Conservation (phyloP, 306 rosid species). For the Arachis hypogaea region DNA sequence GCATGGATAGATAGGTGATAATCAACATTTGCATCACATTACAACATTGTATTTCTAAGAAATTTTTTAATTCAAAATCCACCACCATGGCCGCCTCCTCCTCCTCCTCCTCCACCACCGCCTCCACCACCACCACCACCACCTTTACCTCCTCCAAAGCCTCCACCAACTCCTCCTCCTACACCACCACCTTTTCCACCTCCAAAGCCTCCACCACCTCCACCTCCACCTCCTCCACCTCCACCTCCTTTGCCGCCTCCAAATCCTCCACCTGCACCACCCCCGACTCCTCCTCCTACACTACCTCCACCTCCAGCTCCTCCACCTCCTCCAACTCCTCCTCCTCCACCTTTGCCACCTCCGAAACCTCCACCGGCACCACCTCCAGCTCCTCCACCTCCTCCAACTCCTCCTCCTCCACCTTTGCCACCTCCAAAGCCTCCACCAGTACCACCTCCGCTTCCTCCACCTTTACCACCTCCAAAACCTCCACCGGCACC, state of each 20-base stretch:
- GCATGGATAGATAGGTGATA: background rate
- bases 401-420: slow-evolving; percentile 20
- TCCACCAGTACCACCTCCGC: background rate
- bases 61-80: slow-evolving; percentile 13
- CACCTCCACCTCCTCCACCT: slow-evolving; percentile 6
- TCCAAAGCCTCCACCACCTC: slow-evolving; percentile 19
- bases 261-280: background rate
- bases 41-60: background rate
- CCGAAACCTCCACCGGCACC: background rate
- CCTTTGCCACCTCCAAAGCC: background rate
- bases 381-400: slow-evolving; percentile 11
- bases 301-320: background rate
- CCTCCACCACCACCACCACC: slow-evolving; percentile 30
- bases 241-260: background rate
- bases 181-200: slow-evolving; percentile 13
- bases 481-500: background rate
- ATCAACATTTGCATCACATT: background rate
- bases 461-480: background rate
- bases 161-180: background rate
- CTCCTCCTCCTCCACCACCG: background rate
- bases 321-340: background rate
- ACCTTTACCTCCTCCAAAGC: slow-evolving; percentile 8
- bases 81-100: slow-evolving; percentile 37
- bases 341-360: background rate
- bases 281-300: background rate